phyloP scores from a whole-genome alignment of 257 asterid species.

The Anisodus acutangulus region DNA sequence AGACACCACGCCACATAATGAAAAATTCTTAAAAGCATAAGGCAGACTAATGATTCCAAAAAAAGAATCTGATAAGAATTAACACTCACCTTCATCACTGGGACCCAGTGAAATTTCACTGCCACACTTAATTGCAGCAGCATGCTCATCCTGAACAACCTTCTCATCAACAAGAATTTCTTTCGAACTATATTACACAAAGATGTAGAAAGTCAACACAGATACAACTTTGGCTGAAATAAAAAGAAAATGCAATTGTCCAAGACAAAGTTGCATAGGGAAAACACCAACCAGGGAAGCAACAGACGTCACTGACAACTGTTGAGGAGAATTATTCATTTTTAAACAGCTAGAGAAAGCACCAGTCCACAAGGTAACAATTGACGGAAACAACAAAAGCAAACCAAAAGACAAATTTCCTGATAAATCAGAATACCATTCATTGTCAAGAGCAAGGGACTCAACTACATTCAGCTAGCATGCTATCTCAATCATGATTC shows the following conservation, averaged over 20 bases:
- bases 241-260: background rate
- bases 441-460: background rate
- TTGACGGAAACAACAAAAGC: background rate
- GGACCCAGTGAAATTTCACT: slow-evolving; percentile 80
- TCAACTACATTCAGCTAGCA: background rate
- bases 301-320: background rate
- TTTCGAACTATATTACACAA: slow-evolving; percentile 47
- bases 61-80: background rate
- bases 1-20: background rate
- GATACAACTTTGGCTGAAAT: background rate
- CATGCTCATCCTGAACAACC: slow-evolving; percentile 62
- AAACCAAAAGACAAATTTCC: background rate
- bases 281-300: background rate
- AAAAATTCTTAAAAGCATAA: background rate
- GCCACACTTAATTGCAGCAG: slow-evolving; percentile 69
- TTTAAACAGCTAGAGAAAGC: slow-evolving; percentile 14
- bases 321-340: slow-evolving; percentile 19
- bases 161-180: slow-evolving; percentile 70
- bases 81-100: slow-evolving; percentile 52
- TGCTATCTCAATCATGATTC: slow-evolving; percentile 5
- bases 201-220: slow-evolving; percentile 10
- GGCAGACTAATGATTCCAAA: slow-evolving; percentile 4
- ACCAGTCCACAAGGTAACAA: background rate
- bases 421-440: slow-evolving; percentile 18
- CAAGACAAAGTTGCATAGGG: slow-evolving; percentile 18